These are phyloP conservation scores for Chlorella sp. DNA, from an alignment of 139 green algal genomes.

Conservation along the genomic window DNA sequence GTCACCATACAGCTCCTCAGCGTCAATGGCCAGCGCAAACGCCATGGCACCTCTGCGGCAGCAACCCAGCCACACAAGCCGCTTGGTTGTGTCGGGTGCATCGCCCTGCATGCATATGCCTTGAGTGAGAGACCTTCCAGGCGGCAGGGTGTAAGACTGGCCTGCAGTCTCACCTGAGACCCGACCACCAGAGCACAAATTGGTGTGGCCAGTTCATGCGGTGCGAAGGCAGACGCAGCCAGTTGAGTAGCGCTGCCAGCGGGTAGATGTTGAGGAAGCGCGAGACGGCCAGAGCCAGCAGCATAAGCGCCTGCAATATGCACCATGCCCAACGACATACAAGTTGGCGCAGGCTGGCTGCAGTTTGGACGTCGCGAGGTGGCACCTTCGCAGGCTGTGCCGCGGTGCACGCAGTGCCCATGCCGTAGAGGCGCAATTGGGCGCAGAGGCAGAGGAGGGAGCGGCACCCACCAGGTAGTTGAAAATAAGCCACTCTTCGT, in stretches of 20 bases:
- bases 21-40: conserved; percentile 51
- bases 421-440: no score
- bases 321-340: no score
- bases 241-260: conserved; percentile 33
- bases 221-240: conserved; percentile 18
- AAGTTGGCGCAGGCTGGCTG: no score
- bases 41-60: conserved; percentile 59
- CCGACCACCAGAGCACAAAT: conserved; percentile 57
- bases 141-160: no score
- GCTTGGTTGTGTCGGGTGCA: no score
- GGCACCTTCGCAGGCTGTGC: no score
- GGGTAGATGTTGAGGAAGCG: conserved; percentile 45
- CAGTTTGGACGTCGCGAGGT: no score
- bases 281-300: conserved; percentile 43
- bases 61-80: no score
- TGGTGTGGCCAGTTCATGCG: conserved; percentile 18
- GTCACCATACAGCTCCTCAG: conserved; percentile 26
- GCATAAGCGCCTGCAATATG: conserved; percentile 34
- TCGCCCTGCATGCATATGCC: no score
- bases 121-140: no score
- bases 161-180: conserved; percentile 38
- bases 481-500: conserved; percentile 23
- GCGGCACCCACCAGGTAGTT: conserved; percentile 30
- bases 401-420: no score
- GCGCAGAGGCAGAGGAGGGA: no score